Base-by-base conservation (phyloP, 306 rosid genomes). In the Acacia confusa region DNA sequence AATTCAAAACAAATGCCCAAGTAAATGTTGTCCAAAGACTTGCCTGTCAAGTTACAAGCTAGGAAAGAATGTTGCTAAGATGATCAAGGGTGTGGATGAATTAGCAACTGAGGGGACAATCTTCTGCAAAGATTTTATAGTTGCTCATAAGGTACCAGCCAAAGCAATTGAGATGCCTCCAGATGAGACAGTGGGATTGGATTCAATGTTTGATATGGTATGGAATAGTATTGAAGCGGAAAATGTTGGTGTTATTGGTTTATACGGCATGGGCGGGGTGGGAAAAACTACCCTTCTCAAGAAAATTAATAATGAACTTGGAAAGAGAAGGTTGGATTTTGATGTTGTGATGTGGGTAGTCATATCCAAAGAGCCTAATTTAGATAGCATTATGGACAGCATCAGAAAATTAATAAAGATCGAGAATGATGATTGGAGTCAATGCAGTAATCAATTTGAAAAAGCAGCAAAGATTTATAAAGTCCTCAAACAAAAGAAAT, bases 291-390 rank as follows among this genome's bases (percentile, higher is more conserved):
- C 64, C 1, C 64, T 57, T 0, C 64, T 57, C 6, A 57, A 57
- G 64, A 57, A 57, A 57, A n/a, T 78, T n/a, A 20, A 67, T 36
- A 78, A 67, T 4, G 66, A 67, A 12, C 38, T 69, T 12, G 20
- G 36, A 72, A 63, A 44, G 19, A 70, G 50, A 43, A 13, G 28
- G 11, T 36, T 52, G 6, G 4, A 55, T 4, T 82, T 75, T 44
- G 47, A 52, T 52, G 8, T 53, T 15, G 84, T 75, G 7, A 47
- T 81, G 16, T 84, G 84, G 86, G 67, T 72, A 4, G 76, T 45
- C 9, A 75, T 84, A 13, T 82, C 87, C 7, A 79, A 28, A 32
- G 85, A 81, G 58, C 27, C 25, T 9, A 68, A 68, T 13, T 22
- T 41, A 4, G 34, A 75, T 10, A 66, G 15, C 8, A 28, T 68